phyloP scores from a whole-genome alignment of 768 basidiomycete genomes.

The Cystofilobasidium capitatum region DNA sequence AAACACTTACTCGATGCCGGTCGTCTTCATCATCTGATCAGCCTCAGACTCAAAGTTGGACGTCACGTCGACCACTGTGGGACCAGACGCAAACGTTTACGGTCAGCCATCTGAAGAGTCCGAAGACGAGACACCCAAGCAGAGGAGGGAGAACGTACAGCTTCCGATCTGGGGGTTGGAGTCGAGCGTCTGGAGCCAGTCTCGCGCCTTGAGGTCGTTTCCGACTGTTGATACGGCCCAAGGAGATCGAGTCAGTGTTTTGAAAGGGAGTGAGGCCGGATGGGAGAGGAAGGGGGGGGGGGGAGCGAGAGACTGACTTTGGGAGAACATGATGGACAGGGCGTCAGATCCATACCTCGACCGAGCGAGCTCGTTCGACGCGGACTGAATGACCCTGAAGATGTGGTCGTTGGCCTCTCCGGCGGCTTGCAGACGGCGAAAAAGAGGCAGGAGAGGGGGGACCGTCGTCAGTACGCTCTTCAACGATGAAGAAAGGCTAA shows the following conservation, averaged over 20 bases:
- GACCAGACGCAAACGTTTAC: background rate
- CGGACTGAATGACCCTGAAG: slow-evolving; percentile 36
- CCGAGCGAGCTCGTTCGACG: slow-evolving; percentile 35
- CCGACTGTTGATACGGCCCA: slow-evolving; percentile 34
- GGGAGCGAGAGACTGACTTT: background rate
- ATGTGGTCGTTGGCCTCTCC: slow-evolving; percentile 28
- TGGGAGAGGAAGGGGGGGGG: background rate
- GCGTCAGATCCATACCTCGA: slow-evolving; percentile 36
- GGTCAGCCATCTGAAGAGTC: slow-evolving; percentile 9
- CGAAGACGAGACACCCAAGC: too few relatives aligned
- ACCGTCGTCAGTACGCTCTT: too few relatives aligned
- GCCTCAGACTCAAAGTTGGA: slow-evolving; percentile 21
- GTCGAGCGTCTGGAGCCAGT: slow-evolving; percentile 34
- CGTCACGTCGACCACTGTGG: slow-evolving; percentile 9
- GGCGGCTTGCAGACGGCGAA: background rate
- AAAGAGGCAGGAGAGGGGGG: background rate
- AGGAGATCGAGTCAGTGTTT: background rate
- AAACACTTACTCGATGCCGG: slow-evolving; percentile 9
- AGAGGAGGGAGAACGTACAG: slow-evolving; percentile 2
- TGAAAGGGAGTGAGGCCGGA: background rate
- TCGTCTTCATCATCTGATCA: slow-evolving; percentile 17
- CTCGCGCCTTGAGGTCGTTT: slow-evolving; percentile 39
- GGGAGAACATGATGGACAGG: slow-evolving; percentile 34
- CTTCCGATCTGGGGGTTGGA: background rate
- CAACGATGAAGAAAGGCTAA: too few relatives aligned